Percentiles rank a stretch among this genome's conserved stretches.
These are phyloP conservation scores for Ustilaginoidea virens DNA, from an alignment of 2,329 filamentous ascomycete species.

Conservation along the genomic window DNA sequence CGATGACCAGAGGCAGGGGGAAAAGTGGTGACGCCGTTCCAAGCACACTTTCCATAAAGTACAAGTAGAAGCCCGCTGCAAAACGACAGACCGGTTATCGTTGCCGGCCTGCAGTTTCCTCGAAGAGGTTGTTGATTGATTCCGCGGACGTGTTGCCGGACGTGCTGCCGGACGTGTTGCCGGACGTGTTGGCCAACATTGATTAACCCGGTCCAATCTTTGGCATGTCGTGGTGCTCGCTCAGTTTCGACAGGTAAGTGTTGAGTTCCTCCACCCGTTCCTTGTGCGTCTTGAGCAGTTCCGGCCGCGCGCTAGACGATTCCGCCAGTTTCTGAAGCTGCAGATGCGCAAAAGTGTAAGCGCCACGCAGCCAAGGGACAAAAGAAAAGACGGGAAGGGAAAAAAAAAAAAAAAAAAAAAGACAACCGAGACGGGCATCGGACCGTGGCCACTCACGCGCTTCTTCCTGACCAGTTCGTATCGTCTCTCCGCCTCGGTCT, in stretches of 20 bases:
- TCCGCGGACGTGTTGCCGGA: neutral
- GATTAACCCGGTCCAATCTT: conserved; percentile 45
- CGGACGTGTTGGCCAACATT: neutral
- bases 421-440: neutral
- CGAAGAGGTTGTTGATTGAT: too few species aligned
- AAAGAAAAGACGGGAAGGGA: too few species aligned
- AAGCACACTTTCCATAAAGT: too few species aligned
- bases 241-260: conserved; percentile 77
- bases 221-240: conserved; percentile 95
- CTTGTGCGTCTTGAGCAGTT: conserved; percentile 92
- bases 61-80: too few species aligned
- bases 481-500: conserved; percentile 72
- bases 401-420: too few species aligned
- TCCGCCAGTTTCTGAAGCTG: conserved; percentile 71
- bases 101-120: too few species aligned
- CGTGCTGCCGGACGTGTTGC: neutral
- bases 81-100: too few species aligned
- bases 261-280: conserved; percentile 93
- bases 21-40: too few species aligned
- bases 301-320: conserved; percentile 38
- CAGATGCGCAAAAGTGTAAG: conserved; percentile 1
- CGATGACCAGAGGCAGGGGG: too few species aligned
- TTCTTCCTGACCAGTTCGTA: conserved; percentile 72
- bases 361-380: neutral
- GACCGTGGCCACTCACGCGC: conserved; percentile 40